Base-by-base conservation (phyloP, 2,329 filamentous ascomycete genomes). In the Annulohypoxylon truncatum region DNA sequence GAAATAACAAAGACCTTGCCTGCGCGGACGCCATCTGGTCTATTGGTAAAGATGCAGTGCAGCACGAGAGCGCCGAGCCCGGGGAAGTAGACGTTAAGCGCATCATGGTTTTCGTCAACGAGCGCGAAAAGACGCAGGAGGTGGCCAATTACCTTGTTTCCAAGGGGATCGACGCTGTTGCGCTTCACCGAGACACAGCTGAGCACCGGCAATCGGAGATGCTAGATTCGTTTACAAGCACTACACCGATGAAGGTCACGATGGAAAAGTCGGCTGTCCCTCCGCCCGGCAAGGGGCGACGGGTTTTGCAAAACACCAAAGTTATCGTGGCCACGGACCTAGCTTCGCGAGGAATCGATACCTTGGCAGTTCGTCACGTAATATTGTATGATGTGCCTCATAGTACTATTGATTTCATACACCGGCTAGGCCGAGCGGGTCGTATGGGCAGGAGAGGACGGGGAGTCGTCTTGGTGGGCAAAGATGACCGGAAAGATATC, bases 361-460 rank as follows among this genome's bases (percentile, higher is more conserved):
- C 96, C 0, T 81, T 97, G 28, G 91, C 93, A 15, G 95, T 98
- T 15, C 87, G 92, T 61, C 93, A 97, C 71, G 96, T 99, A 55
- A 90, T 99, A 58, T 82, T 99, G 24, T 98, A 97, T 78, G 94
- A 99, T 77, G 95, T 99, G n/a, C 96, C 96, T 3, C 95, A 98
- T 77, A 97, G 93, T 0, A 97, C 94, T 0, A 96, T 99, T 65
- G 96, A 99, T 79, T 99, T 99, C 75, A 97, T 99, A 75, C 96
- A 99, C 79, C 91, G 96, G 13, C 87, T 98, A 3, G 96, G 96
- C 13, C 87, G 96, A 61, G 93, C 96, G 1, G 96, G 96, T 0
- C 88, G 96, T 31, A 98, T 98, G 93, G 94, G 94, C 2, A 87
- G 94, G 67, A 87, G 96, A 77, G 96, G 96, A 13, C 86, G 94